Conservation (phyloP, 2,329 filamentous ascomycete species). For the Botrytis pseudocinerea region DNA sequence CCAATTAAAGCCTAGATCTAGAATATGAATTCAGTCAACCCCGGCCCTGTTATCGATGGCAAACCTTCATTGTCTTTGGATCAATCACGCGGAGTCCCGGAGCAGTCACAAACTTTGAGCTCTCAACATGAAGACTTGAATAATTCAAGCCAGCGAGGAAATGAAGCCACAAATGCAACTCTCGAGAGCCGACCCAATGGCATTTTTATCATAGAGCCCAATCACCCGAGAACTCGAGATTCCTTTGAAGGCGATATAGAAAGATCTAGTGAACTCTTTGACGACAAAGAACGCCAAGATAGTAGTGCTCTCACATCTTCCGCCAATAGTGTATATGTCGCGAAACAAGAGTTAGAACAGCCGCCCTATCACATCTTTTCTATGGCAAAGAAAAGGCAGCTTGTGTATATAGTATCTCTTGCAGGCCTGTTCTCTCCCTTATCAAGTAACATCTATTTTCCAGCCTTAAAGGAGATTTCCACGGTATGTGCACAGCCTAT, state of each 20-base stretch:
- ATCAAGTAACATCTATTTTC: constrained; percentile 32
- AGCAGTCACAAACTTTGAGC: constrained; percentile 1
- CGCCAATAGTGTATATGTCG: constrained; percentile 12
- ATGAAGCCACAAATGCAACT: neutral
- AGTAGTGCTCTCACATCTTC: constrained; percentile 12
- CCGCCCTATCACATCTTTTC: constrained; percentile 36
- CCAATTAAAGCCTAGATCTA: neutral
- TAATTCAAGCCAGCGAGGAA: neutral
- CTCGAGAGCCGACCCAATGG: neutral
- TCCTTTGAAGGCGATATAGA: neutral
- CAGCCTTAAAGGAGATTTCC: constrained; percentile 22
- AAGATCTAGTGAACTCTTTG: constrained; percentile 1
- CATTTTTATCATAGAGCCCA: constrained; percentile 17
- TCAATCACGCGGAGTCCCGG: neutral
- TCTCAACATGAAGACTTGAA: neutral
- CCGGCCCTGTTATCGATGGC: constrained; percentile 2
- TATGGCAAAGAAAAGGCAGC: constrained; percentile 45
- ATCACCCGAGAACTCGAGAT: neutral
- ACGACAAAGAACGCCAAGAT: neutral
- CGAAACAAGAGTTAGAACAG: constrained; percentile 2
- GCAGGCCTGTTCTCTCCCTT: constrained; percentile 31
- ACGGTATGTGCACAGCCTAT: neutral
- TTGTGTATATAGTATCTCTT: constrained; percentile 46
- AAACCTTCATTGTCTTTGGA: neutral
- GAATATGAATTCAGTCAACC: constrained; percentile 3